Evolutionary conservation across 371 early-diverging fungal genomes (phyloP), one percentile per base, ranked within the genome.

Genomic region (Caulochytrium protostelioides): DNA sequence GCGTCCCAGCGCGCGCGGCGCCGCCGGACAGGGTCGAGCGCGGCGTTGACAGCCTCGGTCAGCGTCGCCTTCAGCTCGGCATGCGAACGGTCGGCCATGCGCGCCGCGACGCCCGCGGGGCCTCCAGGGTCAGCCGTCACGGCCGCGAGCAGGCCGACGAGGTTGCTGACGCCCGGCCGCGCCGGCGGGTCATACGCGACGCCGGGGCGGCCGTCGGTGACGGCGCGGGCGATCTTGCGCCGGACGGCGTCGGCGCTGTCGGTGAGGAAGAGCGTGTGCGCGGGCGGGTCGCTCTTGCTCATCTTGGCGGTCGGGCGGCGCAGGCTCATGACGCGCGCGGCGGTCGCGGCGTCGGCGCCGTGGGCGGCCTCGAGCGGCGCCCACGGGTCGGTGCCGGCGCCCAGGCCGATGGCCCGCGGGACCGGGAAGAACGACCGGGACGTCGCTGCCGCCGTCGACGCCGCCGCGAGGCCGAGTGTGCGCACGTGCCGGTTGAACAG

Each of bases 201-300:
- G 1, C 70, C 70, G 1, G 45, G 42, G 2, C 57, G 42, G 0
- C 66, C 41, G 47, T 92, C 92, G 0, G 84, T 82, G 1, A 63
- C 59, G 0, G 87, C 79, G 21, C 72, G 59, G 8, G 60, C 59
- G 37, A 91, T 73, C 37, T 85, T 86, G 25, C 39, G 22, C 6
- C 50, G 33, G 28, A 91, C 82, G 2, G 43, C 32, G 7, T 63
- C 52, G 1, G 83, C 73, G 0, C 69, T 33, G 45, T 92, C 92
- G 18, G 55, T 50, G 7, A 91, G 38, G 40, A 72, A 65, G 34
- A 91, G 69, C 0, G 81, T 58, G n/a, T 52, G 42, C 13, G 71
- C 74, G 12, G 60, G 58, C 1, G 66, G 54, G 35, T 82, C 81
- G 0, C 82, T 80, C 48, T 92, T 91, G n/a, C 85, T 83, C 92